Conservation (phyloP, 1,139 yeast species). For the Debaryomyces sp. region DNA sequence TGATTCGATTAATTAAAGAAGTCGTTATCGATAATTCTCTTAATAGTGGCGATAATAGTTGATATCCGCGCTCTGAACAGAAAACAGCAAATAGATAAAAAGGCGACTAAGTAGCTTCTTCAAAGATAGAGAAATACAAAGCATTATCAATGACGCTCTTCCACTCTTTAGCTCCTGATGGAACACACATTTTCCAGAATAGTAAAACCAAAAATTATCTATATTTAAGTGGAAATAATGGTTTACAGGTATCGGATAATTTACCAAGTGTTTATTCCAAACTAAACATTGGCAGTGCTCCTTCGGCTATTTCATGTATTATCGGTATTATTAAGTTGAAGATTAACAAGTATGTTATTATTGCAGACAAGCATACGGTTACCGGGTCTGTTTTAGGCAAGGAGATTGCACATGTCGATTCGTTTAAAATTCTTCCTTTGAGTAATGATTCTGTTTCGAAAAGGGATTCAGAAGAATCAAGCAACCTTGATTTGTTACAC, state of each 20-base stretch:
- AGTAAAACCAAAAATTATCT: constrained; percentile 28
- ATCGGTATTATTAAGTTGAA: constrained; percentile 70
- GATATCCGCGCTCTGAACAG: not conserved
- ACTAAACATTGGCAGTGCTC: constrained; percentile 15
- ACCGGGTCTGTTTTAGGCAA: constrained; percentile 70
- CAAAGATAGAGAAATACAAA: not conserved
- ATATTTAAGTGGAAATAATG: constrained; percentile 23
- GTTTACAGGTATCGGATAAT: constrained; percentile 24
- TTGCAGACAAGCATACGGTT: constrained; percentile 56
- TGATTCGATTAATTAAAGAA: not conserved
- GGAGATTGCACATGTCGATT: constrained; percentile 58
- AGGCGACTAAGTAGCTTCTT: not conserved
- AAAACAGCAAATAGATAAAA: constrained; percentile 1
- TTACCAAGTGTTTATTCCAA: constrained; percentile 25
- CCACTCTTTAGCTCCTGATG: constrained; percentile 35
- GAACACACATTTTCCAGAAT: constrained; percentile 38
- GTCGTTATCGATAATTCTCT: not conserved
- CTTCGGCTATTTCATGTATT: constrained; percentile 58
- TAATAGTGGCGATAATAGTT: constrained; percentile 1
- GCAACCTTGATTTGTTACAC: constrained; percentile 65
- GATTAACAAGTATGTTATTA: constrained; percentile 39
- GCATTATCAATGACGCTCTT: constrained; percentile 26
- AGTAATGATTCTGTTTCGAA: constrained; percentile 25
- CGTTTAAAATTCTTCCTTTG: constrained; percentile 62
- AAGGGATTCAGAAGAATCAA: constrained; percentile 52